Evolutionary conservation across 2,329 filamentous ascomycete species (phyloP).

Genomic region (Torrubiellomyces zombiae): DNA sequence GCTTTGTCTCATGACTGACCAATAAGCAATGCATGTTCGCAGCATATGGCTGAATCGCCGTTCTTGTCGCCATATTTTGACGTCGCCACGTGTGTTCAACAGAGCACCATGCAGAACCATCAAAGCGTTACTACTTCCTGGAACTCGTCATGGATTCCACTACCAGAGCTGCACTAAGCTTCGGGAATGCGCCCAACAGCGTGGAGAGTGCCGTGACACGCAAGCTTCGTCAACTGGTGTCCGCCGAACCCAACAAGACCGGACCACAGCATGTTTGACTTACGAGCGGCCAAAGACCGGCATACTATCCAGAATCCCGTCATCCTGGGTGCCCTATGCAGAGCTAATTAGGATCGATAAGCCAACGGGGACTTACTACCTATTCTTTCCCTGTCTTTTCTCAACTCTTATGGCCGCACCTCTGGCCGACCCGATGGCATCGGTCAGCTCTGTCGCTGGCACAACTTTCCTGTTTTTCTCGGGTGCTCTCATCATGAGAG

Average conservation of each 20-base stretch:
- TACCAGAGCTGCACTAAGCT: too few relatives aligned
- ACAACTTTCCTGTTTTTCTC: constrained; percentile 56
- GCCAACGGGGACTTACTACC: constrained; percentile 66
- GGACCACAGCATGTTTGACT: constrained; percentile 5
- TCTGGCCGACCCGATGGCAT: constrained; percentile 42
- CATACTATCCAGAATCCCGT: constrained; percentile 51
- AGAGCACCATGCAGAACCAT: too few relatives aligned
- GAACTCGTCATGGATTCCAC: too few relatives aligned
- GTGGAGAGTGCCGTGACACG: too few relatives aligned
- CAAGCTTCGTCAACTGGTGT: not conserved
- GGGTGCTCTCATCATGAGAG: constrained; percentile 71
- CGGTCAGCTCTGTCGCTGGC: constrained; percentile 43
- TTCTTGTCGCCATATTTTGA: too few relatives aligned
- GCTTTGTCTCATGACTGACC: too few relatives aligned
- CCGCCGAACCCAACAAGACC: constrained; percentile 1
- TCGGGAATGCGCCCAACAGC: too few relatives aligned
- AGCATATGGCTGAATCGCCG: too few relatives aligned
- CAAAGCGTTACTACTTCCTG: too few relatives aligned
- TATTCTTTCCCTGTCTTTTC: constrained; percentile 75
- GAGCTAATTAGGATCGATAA: constrained; percentile 72
- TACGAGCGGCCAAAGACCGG: constrained; percentile 59
- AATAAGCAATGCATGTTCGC: too few relatives aligned
- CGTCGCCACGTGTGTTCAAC: too few relatives aligned
- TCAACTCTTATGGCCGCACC: constrained; percentile 68
- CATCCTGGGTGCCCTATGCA: constrained; percentile 60